Conservation (phyloP, 2,329 filamentous ascomycete genomes). For the Gyromitra esculenta region DNA sequence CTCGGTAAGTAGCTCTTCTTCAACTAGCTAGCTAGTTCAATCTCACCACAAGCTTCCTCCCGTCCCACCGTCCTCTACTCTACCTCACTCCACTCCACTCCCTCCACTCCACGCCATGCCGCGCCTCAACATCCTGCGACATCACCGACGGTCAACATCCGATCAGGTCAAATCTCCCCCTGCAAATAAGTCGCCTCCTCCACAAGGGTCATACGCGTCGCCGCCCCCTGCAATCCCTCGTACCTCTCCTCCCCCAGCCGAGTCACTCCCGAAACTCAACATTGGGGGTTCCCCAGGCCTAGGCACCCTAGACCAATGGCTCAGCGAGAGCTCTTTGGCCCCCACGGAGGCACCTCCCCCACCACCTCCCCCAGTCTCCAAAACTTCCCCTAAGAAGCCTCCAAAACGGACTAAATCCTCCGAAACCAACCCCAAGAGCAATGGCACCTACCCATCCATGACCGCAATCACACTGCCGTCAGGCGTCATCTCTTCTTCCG, state of each 20-base stretch:
- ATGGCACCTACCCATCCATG: neutral
- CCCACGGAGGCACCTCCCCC: conserved; percentile 3
- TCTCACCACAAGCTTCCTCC: neutral
- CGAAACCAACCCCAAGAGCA: conserved; percentile 4
- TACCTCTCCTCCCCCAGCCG: conserved; percentile 34
- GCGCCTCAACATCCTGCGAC: conserved; percentile 53
- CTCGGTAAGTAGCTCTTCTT: neutral
- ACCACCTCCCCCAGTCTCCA: neutral
- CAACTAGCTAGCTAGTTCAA: neutral
- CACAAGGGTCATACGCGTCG: conserved; percentile 10
- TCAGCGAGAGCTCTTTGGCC: conserved; percentile 2
- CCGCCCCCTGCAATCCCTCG: conserved; percentile 29
- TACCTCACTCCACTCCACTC: neutral
- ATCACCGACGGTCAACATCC: conserved; percentile 47
- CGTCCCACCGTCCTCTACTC: neutral
- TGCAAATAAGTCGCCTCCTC: conserved; percentile 6
- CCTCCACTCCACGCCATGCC: conserved; percentile 38
- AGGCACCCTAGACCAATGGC: conserved; percentile 49
- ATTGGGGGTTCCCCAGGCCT: conserved; percentile 45
- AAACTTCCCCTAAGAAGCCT: conserved; percentile 21
- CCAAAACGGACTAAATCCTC: conserved; percentile 20
- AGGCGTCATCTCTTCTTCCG: conserved; percentile 10
- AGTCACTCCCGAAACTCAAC: conserved; percentile 43
- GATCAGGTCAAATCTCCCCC: conserved; percentile 37
- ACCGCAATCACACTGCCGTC: neutral